A percentile compares a stretch with the other conserved stretches of the same genome.
Evolutionary conservation across 176 grass and related monocot species (phyloP).

Genomic region (Thalia dealbata): DNA sequence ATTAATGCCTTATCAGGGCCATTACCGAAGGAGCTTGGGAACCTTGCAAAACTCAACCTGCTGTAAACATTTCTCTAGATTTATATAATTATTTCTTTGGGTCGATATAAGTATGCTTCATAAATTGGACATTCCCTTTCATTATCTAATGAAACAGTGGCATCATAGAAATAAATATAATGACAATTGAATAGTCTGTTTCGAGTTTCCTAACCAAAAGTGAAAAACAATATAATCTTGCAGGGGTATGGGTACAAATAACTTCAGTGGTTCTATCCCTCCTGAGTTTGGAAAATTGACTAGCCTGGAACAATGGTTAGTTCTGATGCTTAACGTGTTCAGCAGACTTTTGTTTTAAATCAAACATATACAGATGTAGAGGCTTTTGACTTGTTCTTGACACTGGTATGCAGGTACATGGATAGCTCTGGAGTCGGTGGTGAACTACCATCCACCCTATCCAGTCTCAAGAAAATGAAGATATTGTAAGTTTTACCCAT

Average conservation of each 20-base stretch:
- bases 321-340: not conserved
- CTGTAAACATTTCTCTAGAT: slow-evolving; percentile 34
- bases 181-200: not conserved
- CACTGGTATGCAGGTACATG: slow-evolving; percentile 39
- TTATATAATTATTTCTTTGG: too few relatives aligned
- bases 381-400: not conserved
- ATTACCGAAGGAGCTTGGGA: slow-evolving; percentile 72
- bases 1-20: slow-evolving; percentile 76
- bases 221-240: slow-evolving; percentile 7
- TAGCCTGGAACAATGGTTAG: slow-evolving; percentile 45
- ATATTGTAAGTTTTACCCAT: slow-evolving; percentile 18
- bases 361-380: not conserved
- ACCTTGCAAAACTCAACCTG: slow-evolving; percentile 32
- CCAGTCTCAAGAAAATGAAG: slow-evolving; percentile 42
- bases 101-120: not conserved
- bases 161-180: not conserved
- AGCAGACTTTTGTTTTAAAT: not conserved
- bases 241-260: slow-evolving; percentile 44
- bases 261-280: slow-evolving; percentile 67
- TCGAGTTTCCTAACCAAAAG: not conserved
- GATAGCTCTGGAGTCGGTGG: slow-evolving; percentile 65
- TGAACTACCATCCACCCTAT: slow-evolving; percentile 41
- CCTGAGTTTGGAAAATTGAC: slow-evolving; percentile 46
- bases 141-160: not conserved
- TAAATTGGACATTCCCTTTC: not conserved